Evolutionary conservation across 1,139 yeast genomes (phyloP).

Genomic region (Taphrina communis): DNA sequence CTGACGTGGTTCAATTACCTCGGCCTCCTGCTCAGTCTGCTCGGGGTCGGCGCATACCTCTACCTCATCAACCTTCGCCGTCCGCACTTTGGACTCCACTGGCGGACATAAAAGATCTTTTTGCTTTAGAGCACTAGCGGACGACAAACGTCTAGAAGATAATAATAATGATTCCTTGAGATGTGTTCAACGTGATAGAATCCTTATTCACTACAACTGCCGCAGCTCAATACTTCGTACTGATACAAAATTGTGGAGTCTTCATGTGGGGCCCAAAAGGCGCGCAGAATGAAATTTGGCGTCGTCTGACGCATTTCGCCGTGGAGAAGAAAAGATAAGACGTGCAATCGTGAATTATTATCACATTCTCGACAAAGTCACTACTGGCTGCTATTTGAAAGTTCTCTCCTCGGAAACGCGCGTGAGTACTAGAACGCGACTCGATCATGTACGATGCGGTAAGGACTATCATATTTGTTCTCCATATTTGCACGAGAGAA

Average conservation of each 20-base stretch:
- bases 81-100: constrained; percentile 18
- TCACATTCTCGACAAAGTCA: not conserved
- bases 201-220: too few relatives aligned
- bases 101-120: not conserved
- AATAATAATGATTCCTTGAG: too few relatives aligned
- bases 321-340: not conserved
- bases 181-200: too few relatives aligned
- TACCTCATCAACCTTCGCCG: constrained; percentile 26
- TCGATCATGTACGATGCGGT: too few relatives aligned
- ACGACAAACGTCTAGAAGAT: too few relatives aligned
- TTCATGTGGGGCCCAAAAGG: not conserved
- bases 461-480: too few relatives aligned
- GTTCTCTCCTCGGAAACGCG: too few relatives aligned
- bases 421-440: too few relatives aligned
- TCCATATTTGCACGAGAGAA: too few relatives aligned
- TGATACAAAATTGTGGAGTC: too few relatives aligned
- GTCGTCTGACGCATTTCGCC: constrained; percentile 2
- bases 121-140: not conserved
- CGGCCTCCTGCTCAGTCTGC: constrained; percentile 14
- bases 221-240: too few relatives aligned
- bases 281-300: constrained; percentile 1
- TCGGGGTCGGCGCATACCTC: constrained; percentile 15
- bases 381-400: not conserved
- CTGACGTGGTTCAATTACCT: constrained; percentile 7
- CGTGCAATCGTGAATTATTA: too few relatives aligned